Evolutionary conservation across 495 filamentous ascomycete species (phyloP).

Genomic region (Aspergillus leporis): DNA sequence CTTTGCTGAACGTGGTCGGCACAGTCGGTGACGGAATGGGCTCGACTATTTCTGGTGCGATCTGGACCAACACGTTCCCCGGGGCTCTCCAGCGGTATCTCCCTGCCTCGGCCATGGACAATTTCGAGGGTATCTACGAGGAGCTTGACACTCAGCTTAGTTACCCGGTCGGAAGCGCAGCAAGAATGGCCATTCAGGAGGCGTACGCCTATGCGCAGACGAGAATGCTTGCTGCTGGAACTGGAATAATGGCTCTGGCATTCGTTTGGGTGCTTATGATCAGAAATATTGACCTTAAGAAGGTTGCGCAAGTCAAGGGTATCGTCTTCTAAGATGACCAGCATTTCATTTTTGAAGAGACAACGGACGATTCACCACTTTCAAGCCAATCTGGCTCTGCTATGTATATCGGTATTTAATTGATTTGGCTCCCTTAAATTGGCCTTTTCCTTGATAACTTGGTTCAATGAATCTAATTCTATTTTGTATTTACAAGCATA

Average conservation of each 20-base stretch:
- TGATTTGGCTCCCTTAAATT: too few species aligned
- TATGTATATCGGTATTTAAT: too few species aligned
- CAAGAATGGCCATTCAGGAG: slow-evolving; percentile 51
- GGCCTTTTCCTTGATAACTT: too few species aligned
- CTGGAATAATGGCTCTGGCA: slow-evolving; percentile 44
- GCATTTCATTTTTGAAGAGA: too few species aligned
- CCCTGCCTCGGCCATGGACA: slow-evolving; percentile 40
- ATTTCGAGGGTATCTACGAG: slow-evolving; percentile 53
- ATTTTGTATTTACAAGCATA: too few species aligned
- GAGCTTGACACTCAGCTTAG: slow-evolving; percentile 48
- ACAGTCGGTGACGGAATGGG: slow-evolving; percentile 68
- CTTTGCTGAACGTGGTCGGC: slow-evolving; percentile 60
- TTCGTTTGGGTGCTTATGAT: slow-evolving; percentile 48
- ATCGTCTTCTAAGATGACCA: slow-evolving; percentile 22
- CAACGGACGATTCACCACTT: too few species aligned
- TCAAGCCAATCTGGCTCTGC: too few species aligned
- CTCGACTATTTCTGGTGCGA: slow-evolving; percentile 58
- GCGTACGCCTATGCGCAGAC: slow-evolving; percentile 59
- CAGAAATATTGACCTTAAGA: slow-evolving; percentile 56
- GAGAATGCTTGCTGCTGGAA: slow-evolving; percentile 53
- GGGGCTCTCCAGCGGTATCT: slow-evolving; percentile 52
- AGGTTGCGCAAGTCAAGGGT: slow-evolving; percentile 43
- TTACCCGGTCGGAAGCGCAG: slow-evolving; percentile 50
- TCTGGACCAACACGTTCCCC: slow-evolving; percentile 66
- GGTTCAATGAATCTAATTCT: too few species aligned